Evolutionary conservation across 1,284 basidiomycete species (phyloP), one percentile per base, ranked within the genome.

Genomic region (Puccinia hordei): DNA sequence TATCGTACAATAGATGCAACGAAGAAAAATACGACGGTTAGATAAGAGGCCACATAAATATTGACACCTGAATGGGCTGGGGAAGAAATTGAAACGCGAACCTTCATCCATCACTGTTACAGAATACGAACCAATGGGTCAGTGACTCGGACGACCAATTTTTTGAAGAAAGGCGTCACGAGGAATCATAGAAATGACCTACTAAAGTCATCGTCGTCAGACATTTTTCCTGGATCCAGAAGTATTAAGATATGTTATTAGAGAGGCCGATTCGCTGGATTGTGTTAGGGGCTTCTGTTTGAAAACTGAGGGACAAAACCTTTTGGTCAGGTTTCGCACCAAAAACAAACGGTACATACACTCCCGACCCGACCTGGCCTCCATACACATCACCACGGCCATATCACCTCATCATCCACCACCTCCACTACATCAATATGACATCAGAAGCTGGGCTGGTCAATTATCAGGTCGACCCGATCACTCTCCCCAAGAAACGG

Each of bases 41-140:
- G 19, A 63, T 38, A 30, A 59, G 49, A 61, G 30, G 9, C 17
- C 41, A 17, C 46, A 27, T 46, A 35, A 46, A 27, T 63, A 8
- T 15, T 33, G 17, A 51, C 12, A 41, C 17, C 22, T 30, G 33
- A 63, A 17, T 63, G n/a, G 8, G 30, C 33, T 12, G 19, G 2
- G 10, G 12, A 51, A 12, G 38, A 72, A 57, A 41, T 41, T 57
- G 33, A 57, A 30, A 71, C 24, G 66, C 78, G 41, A 22, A 80
- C 78, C 78, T 51, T 80, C 78, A 53, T 80, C 78, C 78, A 80
- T 80, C 71, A 80, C 78, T 80, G 53, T 41, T 24, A 41, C 22
- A 66, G 63, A 41, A 12, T 22, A 46, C n/a, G 27, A 49, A 55
- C 24, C 4, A n/a, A 79, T 69, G 27, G 24, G n/a, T 72, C 57